A percentile compares a stretch with the other conserved stretches of the same genome.
phyloP scores from a whole-genome alignment of 23 red algal genomes.

The Gracilaria gracilis region DNA sequence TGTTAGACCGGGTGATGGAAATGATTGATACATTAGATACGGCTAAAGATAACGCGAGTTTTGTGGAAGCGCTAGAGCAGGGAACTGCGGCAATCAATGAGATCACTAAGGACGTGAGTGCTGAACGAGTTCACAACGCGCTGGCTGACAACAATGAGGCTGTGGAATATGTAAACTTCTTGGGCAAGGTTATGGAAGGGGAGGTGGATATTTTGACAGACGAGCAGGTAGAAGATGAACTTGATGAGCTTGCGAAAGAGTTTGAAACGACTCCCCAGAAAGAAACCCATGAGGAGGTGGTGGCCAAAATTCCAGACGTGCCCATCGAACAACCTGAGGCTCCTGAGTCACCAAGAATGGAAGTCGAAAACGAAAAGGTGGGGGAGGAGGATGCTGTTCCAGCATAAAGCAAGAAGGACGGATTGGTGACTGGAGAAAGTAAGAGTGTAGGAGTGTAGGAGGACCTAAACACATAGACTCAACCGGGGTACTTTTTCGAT shows the following conservation, averaged over 20 bases:
- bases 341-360: background rate
- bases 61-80: constrained; percentile 44
- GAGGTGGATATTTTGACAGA: constrained; percentile 26
- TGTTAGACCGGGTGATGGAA: constrained; percentile 7
- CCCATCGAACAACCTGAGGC: constrained; percentile 23
- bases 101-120: constrained; percentile 26
- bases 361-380: background rate
- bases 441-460: too few relatives aligned
- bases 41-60: constrained; percentile 45
- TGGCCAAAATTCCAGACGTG: constrained; percentile 24
- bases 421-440: background rate
- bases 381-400: background rate
- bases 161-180: constrained; percentile 33
- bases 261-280: background rate
- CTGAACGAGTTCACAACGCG: constrained; percentile 41
- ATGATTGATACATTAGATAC: constrained; percentile 52
- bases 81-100: constrained; percentile 51
- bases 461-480: too few relatives aligned
- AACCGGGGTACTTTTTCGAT: too few relatives aligned
- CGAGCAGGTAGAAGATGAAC: constrained; percentile 34
- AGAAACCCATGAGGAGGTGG: background rate
- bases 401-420: background rate
- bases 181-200: constrained; percentile 9
- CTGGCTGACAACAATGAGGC: constrained; percentile 28
- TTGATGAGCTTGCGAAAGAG: constrained; percentile 10